phyloP scores from a whole-genome alignment of 768 basidiomycete genomes.

The Macrolepiota fuliginosa region DNA sequence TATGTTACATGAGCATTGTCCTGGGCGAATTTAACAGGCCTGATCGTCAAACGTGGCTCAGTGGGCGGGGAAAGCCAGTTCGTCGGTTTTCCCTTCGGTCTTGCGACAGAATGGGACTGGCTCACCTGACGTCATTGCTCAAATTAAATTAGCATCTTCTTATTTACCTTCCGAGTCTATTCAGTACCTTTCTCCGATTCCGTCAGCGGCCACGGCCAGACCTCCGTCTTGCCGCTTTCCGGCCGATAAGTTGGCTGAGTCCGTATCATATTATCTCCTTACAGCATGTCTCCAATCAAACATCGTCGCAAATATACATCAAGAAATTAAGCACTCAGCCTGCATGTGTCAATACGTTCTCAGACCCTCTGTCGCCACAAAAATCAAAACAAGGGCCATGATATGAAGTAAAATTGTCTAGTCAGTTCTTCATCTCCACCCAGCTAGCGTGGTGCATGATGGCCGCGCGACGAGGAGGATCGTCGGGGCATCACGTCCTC shows the following conservation, averaged over 20 bases:
- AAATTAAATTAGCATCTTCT: constrained; percentile 3
- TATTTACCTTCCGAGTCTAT: background rate
- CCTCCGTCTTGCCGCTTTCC: background rate
- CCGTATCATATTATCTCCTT: constrained; percentile 4
- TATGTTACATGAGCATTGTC: background rate
- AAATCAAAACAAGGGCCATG: constrained; percentile 11
- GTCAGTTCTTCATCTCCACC: constrained; percentile 20
- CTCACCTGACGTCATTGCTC: constrained; percentile 19
- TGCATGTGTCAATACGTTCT: background rate
- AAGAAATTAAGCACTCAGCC: constrained; percentile 4
- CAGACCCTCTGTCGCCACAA: background rate
- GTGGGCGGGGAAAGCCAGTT: constrained; percentile 8
- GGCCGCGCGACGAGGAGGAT: constrained; percentile 31
- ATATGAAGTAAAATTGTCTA: constrained; percentile 13
- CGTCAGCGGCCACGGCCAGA: background rate
- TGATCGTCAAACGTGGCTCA: background rate
- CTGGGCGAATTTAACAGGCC: background rate
- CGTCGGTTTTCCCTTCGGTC: background rate
- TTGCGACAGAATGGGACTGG: background rate
- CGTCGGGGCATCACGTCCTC: constrained; percentile 43
- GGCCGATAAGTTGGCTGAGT: background rate
- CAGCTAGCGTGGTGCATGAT: constrained; percentile 2
- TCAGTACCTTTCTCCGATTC: constrained; percentile 2
- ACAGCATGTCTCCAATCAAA: background rate
- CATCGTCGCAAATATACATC: background rate